phyloP scores from a whole-genome alignment of 305 asterid genomes.

The Petunia hybrid region DNA sequence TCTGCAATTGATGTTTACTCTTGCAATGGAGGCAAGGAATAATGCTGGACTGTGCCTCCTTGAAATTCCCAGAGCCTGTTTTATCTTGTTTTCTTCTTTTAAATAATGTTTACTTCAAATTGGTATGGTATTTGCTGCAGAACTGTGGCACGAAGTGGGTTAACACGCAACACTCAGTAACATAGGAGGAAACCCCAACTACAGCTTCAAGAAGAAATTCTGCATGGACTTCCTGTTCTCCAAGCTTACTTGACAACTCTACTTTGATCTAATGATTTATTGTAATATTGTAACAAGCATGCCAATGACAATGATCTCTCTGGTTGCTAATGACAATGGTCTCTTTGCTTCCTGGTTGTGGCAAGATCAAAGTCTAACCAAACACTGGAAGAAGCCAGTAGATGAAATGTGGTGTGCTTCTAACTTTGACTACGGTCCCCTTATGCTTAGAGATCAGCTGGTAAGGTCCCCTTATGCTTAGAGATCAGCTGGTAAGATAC shows the following conservation, averaged over 20 bases:
- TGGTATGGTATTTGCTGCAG: slow-evolving; percentile 51
- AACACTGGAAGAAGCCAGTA: slow-evolving; percentile 46
- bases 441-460: slow-evolving; percentile 54
- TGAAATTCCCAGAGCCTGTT: not conserved
- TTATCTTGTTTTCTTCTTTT: not conserved
- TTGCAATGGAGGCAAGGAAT: not conserved
- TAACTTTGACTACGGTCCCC: slow-evolving; percentile 71
- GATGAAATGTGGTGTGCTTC: slow-evolving; percentile 65
- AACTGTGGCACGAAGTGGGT: slow-evolving; percentile 71
- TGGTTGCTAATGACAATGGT: slow-evolving; percentile 48
- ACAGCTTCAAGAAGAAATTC: slow-evolving; percentile 46
- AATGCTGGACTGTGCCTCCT: not conserved
- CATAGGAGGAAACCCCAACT: slow-evolving; percentile 39
- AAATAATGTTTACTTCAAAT: not conserved
- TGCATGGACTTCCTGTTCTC: slow-evolving; percentile 47
- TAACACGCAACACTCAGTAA: slow-evolving; percentile 81
- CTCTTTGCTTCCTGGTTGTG: slow-evolving; percentile 54
- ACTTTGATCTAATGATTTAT: slow-evolving; percentile 58
- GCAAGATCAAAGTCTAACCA: slow-evolving; percentile 45
- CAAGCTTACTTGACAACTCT: slow-evolving; percentile 41
- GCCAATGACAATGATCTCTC: slow-evolving; percentile 48
- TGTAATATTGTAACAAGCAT: slow-evolving; percentile 79
- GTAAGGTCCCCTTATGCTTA: slow-evolving; percentile 55
- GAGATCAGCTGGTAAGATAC: slow-evolving; percentile 50
- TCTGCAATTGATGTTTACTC: not conserved